Conservation (phyloP, 2,329 filamentous ascomycete genomes). For the Pseudocercospora pini-densiflorae region DNA sequence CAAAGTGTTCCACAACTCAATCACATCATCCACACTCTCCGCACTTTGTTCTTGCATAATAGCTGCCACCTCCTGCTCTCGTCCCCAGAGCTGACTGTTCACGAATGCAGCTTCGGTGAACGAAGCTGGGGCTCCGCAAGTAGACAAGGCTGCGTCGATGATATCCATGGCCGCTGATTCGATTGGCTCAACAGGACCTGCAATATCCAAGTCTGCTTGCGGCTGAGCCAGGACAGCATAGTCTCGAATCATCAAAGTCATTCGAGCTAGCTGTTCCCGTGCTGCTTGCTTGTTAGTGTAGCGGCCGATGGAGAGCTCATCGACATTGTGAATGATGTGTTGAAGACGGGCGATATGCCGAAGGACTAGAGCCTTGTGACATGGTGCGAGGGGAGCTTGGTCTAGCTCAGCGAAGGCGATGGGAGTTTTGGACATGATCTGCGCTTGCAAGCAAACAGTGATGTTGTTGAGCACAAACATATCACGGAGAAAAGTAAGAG, state of each 20-base stretch:
- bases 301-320: constrained; percentile 12
- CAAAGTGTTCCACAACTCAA: constrained; percentile 19
- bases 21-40: constrained; percentile 19
- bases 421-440: not conserved
- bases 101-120: constrained; percentile 15
- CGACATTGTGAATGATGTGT: constrained; percentile 15
- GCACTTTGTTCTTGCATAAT: constrained; percentile 25
- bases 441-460: not conserved
- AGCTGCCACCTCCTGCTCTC: constrained; percentile 25
- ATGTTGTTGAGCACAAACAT: not conserved
- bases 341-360: constrained; percentile 17
- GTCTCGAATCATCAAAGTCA: constrained; percentile 15
- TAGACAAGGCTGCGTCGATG: constrained; percentile 20
- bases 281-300: constrained; percentile 24
- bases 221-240: not conserved
- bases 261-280: constrained; percentile 26
- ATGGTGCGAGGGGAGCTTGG: constrained; percentile 17
- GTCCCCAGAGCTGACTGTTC: constrained; percentile 13
- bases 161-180: constrained; percentile 23
- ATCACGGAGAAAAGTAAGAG: not conserved
- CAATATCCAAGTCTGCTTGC: not conserved
- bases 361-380: constrained; percentile 24
- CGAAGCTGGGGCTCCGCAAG: not conserved
- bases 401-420: not conserved
- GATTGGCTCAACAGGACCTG: not conserved